Evolutionary conservation across 257 asterid species (phyloP), one percentile per base, ranked within the genome.

Genomic region (Salvia miltiorrhiza): DNA sequence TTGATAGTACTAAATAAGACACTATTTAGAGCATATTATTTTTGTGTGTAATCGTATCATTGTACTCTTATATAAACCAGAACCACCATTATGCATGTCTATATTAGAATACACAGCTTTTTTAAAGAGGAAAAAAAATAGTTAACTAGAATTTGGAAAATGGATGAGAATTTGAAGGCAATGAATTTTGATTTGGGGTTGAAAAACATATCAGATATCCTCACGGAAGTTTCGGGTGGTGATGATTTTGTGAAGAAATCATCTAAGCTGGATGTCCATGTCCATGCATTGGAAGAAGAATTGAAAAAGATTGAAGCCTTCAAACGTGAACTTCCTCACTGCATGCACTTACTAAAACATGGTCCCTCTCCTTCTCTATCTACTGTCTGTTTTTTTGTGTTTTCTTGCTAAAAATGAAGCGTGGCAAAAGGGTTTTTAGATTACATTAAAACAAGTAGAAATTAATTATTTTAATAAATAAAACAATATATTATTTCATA

Each of bases 261-360:
- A 39, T 19, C 49, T 0, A 69, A 35, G 65, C 44, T 79, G 6
- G 77, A 77, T 16, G 53, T 56, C 19, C 35, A 79, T 71, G 67
- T 74, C 26, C 72, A 56, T 4, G 56, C 71, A 45, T 53, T 80
- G 62, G 72, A 77, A 70, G 75, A 83, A 16, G 88, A 83, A 45
- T 0, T 77, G 75, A 62, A 47, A 12, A 83, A 78, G 72, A 62
- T 80, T 8, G 80, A 83, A 53, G 85, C 67, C 10, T 80, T 80
- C 26, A 75, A 72, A 56, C 76, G 80, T 14, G 81, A 83, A 60
- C 81, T 83, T 23, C 88, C 88, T 41, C 39, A 13, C 26, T 80
- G 81, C 78, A 77, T 83, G 85, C 69, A 41, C 2, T 81, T 83
- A 21, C 50, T 80, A 0, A 69, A 55, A 59, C 74, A 75, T 45